Evolutionary conservation across 148 eudicot species (phyloP).

Genomic region (Simmondsia chinensis): DNA sequence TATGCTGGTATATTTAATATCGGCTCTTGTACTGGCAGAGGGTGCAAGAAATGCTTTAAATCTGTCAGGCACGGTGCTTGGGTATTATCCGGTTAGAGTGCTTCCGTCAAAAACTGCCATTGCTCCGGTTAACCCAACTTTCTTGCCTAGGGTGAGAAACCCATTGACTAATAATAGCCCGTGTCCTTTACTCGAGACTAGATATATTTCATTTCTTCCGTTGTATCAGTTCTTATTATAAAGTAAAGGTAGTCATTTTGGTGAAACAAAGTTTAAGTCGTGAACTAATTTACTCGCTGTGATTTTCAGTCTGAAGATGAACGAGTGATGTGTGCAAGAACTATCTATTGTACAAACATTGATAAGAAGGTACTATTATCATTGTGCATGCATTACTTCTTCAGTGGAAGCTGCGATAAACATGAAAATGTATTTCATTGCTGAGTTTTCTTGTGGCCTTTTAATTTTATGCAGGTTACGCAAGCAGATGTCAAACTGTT

Average conservation of each 20-base stretch:
- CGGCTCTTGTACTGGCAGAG: conserved; percentile 44
- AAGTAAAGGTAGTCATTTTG: background rate
- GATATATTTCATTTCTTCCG: too few species aligned
- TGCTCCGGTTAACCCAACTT: conserved; percentile 97
- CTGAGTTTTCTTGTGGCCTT: background rate
- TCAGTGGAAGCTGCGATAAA: background rate
- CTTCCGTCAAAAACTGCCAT: conserved; percentile 98
- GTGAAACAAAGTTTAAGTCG: background rate
- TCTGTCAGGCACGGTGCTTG: conserved; percentile 91
- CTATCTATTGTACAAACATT: conserved; percentile 90
- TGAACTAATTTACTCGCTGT: conserved; percentile 9
- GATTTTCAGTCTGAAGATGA: conserved; percentile 87
- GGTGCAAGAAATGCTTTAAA: conserved; percentile 88
- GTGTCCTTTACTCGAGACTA: too few species aligned
- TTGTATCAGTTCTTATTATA: too few species aligned
- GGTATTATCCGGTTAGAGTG: conserved; percentile 87
- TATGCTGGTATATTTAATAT: background rate
- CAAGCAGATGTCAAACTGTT: conserved; percentile 81
- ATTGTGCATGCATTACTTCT: too few species aligned
- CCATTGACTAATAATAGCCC: too few species aligned
- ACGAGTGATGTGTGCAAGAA: conserved; percentile 98
- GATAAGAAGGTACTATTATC: conserved; percentile 64
- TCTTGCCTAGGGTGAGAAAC: conserved; percentile 73
- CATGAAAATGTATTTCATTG: background rate
- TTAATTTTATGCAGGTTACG: conserved; percentile 59